Conservation (phyloP, 805 yeast species). For the Lipomyces starkeyi region DNA sequence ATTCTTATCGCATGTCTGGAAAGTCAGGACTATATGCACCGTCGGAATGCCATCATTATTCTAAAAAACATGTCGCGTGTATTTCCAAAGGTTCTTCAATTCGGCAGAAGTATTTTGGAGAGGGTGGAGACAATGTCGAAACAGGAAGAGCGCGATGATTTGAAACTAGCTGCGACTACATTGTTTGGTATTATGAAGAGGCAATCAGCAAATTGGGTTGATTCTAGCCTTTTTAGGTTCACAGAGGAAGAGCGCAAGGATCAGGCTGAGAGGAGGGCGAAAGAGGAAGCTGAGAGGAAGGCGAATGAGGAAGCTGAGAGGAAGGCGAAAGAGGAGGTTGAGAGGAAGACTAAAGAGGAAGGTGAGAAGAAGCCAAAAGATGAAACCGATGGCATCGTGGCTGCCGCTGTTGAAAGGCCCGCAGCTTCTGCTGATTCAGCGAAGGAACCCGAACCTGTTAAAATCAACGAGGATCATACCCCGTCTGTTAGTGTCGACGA, state of each 20-base stretch:
- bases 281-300: conserved; percentile 9
- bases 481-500: background rate
- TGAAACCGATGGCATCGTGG: background rate
- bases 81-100: conserved; percentile 72
- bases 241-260: conserved; percentile 22
- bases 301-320: conserved; percentile 5
- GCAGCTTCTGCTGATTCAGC: conserved; percentile 6
- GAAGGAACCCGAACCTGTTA: background rate
- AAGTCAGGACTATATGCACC: conserved; percentile 70
- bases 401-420: background rate
- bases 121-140: conserved; percentile 56
- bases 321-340: conserved; percentile 1
- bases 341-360: conserved; percentile 3
- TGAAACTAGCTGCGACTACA: conserved; percentile 69
- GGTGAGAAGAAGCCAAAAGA: background rate
- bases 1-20: conserved; percentile 54
- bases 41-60: conserved; percentile 79
- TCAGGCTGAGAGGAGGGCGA: conserved; percentile 11
- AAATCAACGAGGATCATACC: background rate
- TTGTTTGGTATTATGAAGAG: conserved; percentile 42
- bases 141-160: conserved; percentile 75
- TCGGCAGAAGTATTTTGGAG: conserved; percentile 59
- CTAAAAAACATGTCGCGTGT: conserved; percentile 66
- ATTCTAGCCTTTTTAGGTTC: conserved; percentile 9
- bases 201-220: conserved; percentile 41